Evolutionary conservation across 2,329 filamentous ascomycete species (phyloP), one percentile per base, ranked within the genome.

Genomic region (Chaetomium sp.): DNA sequence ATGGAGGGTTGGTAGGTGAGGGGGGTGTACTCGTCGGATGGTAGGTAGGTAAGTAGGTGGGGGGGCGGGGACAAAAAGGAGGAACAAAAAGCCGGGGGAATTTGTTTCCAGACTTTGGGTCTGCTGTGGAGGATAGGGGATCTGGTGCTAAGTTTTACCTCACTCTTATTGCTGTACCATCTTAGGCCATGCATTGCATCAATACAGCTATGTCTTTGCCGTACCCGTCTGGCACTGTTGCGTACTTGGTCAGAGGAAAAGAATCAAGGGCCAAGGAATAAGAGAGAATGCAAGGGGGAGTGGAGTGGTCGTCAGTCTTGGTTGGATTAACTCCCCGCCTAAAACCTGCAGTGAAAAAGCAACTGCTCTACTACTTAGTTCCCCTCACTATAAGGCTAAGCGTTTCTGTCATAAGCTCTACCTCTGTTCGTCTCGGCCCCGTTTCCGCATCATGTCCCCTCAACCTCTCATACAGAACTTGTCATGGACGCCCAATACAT

Each of bases 401-500:
- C 12, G 12, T 25, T 25, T 50, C 23, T 50, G 47, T 50, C 47
- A 12, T 50, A 27, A 54, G 19, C 27, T n/a, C 29, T 54, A 19
- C 35, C n/a, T 35, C 31, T 35, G 53, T 38, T 38, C n/a, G 21
- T 23, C n/a, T 35, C 23, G 5, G 27, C 29, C 31, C 35, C 5
- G 12, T 27, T 50, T 31, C 31, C 49, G 29, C 25, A 16, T 60
- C 47, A n/a, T 38, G 7, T 19, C 42, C n/a, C 27, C 56, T 31
- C 38, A 1, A 7, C 38, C 5, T 12, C 12, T 56, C 38, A 47
- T 47, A 47, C 56, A 57, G 33, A 35, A 59, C 19, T 13, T 33
- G 19, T 65, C 58, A 56, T 42, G 55, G 66, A 67, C 64, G 66
- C 68, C 68, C 64, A 61, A 51, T 64, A 68, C 66, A 70, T 70